These are phyloP conservation scores for Fusarium chuoi DNA, from an alignment of 2,329 filamentous ascomycete genomes.

Conservation along the genomic window DNA sequence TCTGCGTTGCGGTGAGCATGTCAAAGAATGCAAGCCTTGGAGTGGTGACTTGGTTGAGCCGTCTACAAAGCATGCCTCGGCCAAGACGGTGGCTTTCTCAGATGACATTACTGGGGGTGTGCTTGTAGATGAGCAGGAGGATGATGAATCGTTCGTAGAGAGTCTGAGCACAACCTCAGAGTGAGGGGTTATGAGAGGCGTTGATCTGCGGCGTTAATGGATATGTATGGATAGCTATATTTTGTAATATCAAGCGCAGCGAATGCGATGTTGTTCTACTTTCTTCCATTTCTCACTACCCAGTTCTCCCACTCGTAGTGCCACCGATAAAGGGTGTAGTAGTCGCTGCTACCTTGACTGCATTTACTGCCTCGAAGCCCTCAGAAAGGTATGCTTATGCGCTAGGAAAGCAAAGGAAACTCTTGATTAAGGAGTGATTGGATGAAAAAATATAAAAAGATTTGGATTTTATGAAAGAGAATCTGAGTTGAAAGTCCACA, in stretches of 20 bases:
- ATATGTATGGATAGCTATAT: conserved; percentile 3
- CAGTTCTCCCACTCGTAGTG: neutral
- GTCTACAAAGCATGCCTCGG: conserved; percentile 53
- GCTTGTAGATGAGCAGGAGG: conserved; percentile 45
- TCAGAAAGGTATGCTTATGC: neutral
- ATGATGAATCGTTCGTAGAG: conserved; percentile 36
- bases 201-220: neutral
- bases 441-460: neutral
- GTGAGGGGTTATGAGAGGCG: neutral
- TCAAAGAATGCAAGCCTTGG: conserved; percentile 92
- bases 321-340: neutral
- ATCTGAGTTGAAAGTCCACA: neutral
- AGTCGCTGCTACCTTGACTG: neutral
- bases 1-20: conserved; percentile 83
- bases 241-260: conserved; percentile 21
- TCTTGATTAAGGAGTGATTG: neutral
- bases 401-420: neutral
- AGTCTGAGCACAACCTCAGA: conserved; percentile 39
- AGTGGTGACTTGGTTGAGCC: conserved; percentile 84
- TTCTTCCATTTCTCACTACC: neutral
- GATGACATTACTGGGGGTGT: conserved; percentile 60
- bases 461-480: neutral
- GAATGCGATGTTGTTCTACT: neutral
- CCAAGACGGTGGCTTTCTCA: conserved; percentile 71
- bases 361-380: neutral